phyloP scores from a whole-genome alignment of 2,329 filamentous ascomycete genomes.

The Coniella lustricola region DNA sequence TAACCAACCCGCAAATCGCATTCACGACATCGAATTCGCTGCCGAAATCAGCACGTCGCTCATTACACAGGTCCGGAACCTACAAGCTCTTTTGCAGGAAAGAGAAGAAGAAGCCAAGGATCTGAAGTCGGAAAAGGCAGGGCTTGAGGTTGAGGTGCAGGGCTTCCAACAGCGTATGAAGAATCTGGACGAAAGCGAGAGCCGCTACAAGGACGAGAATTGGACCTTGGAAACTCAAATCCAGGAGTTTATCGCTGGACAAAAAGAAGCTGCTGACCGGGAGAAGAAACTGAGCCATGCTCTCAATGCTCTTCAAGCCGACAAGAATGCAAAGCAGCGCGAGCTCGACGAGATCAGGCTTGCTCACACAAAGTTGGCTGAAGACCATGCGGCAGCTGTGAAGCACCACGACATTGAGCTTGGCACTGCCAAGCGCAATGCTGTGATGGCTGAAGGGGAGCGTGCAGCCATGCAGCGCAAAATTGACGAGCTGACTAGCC shows the following conservation, averaged over 20 bases:
- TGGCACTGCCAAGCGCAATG: constrained; percentile 72
- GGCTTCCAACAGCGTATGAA: constrained; percentile 73
- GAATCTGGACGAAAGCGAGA: constrained; percentile 84
- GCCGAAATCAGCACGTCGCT: constrained; percentile 94
- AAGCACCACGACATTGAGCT: constrained; percentile 89
- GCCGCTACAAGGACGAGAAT: constrained; percentile 96
- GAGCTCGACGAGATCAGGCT: constrained; percentile 88
- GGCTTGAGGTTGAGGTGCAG: constrained; percentile 76
- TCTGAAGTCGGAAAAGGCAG: constrained; percentile 65
- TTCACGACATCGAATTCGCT: constrained; percentile 97
- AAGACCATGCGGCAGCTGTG: constrained; percentile 69
- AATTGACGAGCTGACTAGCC: constrained; percentile 77
- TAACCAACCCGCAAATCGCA: constrained; percentile 80
- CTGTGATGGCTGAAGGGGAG: constrained; percentile 72
- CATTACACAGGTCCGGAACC: constrained; percentile 84
- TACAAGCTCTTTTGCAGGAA: constrained; percentile 78
- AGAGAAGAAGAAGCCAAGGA: constrained; percentile 80
- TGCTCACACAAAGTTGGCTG: constrained; percentile 66
- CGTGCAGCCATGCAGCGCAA: constrained; percentile 71
- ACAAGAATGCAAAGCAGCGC: constrained; percentile 72
- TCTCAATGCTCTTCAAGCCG: constrained; percentile 61
- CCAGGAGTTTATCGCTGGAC: constrained; percentile 69
- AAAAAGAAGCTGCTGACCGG: constrained; percentile 71
- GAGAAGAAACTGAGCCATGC: constrained; percentile 74
- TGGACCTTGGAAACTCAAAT: constrained; percentile 93